A percentile compares a stretch with the other conserved stretches of the same genome.
These are phyloP conservation scores for Vaccinium darrowii DNA, from an alignment of 148 eudicot species.

Conservation along the genomic window DNA sequence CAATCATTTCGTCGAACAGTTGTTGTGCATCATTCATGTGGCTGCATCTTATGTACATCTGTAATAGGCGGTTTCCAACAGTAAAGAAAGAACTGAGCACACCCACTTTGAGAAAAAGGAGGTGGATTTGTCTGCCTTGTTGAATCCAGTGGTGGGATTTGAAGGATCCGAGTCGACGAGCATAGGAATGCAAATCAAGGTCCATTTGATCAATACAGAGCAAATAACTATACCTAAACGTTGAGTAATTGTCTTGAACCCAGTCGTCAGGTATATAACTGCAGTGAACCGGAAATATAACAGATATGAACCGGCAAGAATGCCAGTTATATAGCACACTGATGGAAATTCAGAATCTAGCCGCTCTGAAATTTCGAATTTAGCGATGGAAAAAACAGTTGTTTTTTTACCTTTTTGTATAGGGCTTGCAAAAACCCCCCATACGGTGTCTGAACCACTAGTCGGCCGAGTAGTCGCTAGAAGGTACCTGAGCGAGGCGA, in stretches of 20 bases:
- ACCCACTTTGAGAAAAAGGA: no score
- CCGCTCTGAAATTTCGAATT: background rate
- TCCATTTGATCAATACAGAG: background rate
- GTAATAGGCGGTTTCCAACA: constrained; percentile 45
- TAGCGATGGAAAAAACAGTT: background rate
- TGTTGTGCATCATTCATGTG: no score
- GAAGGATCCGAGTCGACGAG: no score
- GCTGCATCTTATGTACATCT: constrained; percentile 26
- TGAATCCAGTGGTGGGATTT: constrained; percentile 19
- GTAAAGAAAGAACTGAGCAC: no score
- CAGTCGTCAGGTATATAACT: background rate
- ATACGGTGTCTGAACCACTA: no score
- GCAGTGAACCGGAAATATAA: background rate
- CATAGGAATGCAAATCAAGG: no score
- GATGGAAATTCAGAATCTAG: background rate
- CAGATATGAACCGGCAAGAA: constrained; percentile 6
- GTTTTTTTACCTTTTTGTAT: no score
- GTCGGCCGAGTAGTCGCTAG: no score
- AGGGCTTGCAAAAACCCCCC: no score
- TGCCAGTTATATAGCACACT: background rate
- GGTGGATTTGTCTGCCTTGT: constrained; percentile 27
- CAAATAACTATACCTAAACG: background rate
- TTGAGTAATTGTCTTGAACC: background rate
- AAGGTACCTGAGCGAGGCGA: no score
- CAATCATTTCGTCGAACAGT: constrained; percentile 14